Evolutionary conservation across 306 rosid species (phyloP), one percentile per base, ranked within the genome.

Genomic region (Cyclanthera cordifolia): DNA sequence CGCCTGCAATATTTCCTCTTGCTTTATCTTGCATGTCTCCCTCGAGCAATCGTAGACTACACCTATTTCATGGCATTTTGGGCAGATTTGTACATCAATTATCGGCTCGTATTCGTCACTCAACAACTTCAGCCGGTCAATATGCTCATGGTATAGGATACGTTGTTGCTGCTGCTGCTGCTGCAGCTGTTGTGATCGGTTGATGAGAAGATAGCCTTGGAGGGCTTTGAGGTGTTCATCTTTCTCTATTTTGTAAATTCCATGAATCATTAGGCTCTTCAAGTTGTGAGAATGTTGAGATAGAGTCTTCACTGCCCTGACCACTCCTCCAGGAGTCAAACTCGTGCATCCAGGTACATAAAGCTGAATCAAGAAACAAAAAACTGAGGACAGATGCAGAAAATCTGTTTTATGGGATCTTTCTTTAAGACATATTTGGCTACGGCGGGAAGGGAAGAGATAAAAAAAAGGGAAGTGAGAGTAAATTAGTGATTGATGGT

Each of bases 271-370:
- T 59, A 89, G 66, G 59, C 57, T 80, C 69, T 69, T 86, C 55
- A 87, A 74, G 75, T 77, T 59, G 67, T 75, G 81, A 66, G 81
- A 77, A 51, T 79, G 73, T 61, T 85, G 73, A 50, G 88, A 84
- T 25, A 89, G 56, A 19, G 82, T 79, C 79, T 77, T 59, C 70
- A 86, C 89, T 13, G 93, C 87, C 50, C 50, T 73, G 53, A 83
- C 66, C 57, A 89, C 81, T 63, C 93, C 98, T 70, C 77, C 88
- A 0, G 95, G 87, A 74, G 93, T 87, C 84, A 92, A 74, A 63
- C 86, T 72, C 1, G 87, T 82, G 85, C 98, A 92, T 73, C 53
- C 89, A 70, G 98, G 96, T 73, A 89, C 72, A 47, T 73, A 75
- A 49, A 89, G 88, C 96, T 93, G 79, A 81, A 82, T 39, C 67